phyloP scores from a whole-genome alignment of 2,329 filamentous ascomycete genomes.

The Apiospora aurea region DNA sequence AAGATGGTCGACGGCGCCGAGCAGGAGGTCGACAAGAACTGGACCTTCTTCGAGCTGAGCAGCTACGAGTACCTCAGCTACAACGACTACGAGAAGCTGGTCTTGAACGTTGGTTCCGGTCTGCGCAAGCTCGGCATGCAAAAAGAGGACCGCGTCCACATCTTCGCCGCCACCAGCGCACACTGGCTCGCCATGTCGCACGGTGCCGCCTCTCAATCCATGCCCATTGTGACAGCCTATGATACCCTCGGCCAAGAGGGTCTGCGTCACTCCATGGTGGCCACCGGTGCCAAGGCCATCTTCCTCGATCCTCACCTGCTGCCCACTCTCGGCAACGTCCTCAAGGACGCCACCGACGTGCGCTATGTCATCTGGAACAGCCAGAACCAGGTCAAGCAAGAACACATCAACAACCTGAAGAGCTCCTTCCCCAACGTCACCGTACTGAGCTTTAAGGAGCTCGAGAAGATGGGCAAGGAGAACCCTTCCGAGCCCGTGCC shows the following conservation, averaged over 20 bases:
- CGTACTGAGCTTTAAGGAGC: conserved; percentile 59
- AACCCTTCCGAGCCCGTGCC: conserved; percentile 73
- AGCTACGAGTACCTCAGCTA: conserved; percentile 80
- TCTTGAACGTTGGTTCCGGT: conserved; percentile 71
- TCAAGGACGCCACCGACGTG: conserved; percentile 59
- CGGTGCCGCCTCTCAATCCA: conserved; percentile 72
- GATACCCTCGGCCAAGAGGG: conserved; percentile 79
- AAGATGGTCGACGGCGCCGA: conserved; percentile 84
- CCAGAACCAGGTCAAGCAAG: conserved; percentile 59
- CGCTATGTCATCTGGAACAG: conserved; percentile 62
- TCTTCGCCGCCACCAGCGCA: conserved; percentile 77
- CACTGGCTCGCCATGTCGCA: conserved; percentile 61
- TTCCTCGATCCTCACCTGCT: conserved; percentile 79
- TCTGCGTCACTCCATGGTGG: conserved; percentile 72
- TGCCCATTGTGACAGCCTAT: conserved; percentile 81
- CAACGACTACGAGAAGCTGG: conserved; percentile 77
- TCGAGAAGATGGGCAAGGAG: conserved; percentile 62
- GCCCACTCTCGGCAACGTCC: conserved; percentile 60
- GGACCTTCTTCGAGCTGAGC: conserved; percentile 87
- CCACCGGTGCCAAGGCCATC: conserved; percentile 74
- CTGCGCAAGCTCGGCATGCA: conserved; percentile 75
- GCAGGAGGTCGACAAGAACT: conserved; percentile 83
- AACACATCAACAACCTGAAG: conserved; percentile 57
- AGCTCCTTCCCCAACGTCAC: conserved; percentile 55
- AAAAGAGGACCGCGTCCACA: conserved; percentile 74